phyloP scores from a whole-genome alignment of 2,329 filamentous ascomycete genomes.

The Exophiala alcalophila region DNA sequence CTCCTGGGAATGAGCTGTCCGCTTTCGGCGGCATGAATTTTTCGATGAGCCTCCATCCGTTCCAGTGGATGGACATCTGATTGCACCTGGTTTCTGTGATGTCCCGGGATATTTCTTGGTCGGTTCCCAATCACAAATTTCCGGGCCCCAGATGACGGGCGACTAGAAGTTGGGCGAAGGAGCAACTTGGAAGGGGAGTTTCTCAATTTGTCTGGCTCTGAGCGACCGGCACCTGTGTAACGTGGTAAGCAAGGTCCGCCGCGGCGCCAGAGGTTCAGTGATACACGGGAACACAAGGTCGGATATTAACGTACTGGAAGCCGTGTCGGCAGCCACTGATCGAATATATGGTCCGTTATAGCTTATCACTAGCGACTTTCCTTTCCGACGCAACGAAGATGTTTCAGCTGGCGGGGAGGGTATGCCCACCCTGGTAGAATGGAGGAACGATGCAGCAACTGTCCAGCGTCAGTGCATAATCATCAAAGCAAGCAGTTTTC shows the following conservation, averaged over 20 bases:
- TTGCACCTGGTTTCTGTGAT: conserved; percentile 7
- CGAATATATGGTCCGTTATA: conserved; percentile 18
- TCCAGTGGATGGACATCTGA: conserved; percentile 25
- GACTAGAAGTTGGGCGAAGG: conserved; percentile 10
- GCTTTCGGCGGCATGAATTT: conserved; percentile 29
- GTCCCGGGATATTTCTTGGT: conserved; percentile 3
- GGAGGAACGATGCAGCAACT: conserved; percentile 9
- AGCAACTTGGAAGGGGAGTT: conserved; percentile 16
- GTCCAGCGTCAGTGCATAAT: conserved; percentile 5
- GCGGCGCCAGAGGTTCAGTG: not conserved
- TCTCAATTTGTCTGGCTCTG: conserved; percentile 1
- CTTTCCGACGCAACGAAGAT: conserved; percentile 3
- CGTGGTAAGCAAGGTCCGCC: conserved; percentile 10
- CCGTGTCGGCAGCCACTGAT: conserved; percentile 7
- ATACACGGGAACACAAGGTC: conserved; percentile 1
- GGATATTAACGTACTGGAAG: conserved; percentile 13
- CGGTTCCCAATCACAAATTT: conserved; percentile 22
- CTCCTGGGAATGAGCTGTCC: conserved; percentile 24
- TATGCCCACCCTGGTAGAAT: not conserved
- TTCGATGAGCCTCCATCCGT: conserved; percentile 29
- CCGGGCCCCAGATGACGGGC: conserved; percentile 11
- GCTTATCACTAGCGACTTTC: conserved; percentile 21
- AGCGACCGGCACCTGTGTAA: conserved; percentile 16
- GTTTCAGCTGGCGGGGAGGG: conserved; percentile 7
- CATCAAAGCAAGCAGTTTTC: not conserved